Evolutionary conservation across 2,329 filamentous ascomycete species (phyloP), one percentile per base, ranked within the genome.

Genomic region (Cytospora chrysosperma): DNA sequence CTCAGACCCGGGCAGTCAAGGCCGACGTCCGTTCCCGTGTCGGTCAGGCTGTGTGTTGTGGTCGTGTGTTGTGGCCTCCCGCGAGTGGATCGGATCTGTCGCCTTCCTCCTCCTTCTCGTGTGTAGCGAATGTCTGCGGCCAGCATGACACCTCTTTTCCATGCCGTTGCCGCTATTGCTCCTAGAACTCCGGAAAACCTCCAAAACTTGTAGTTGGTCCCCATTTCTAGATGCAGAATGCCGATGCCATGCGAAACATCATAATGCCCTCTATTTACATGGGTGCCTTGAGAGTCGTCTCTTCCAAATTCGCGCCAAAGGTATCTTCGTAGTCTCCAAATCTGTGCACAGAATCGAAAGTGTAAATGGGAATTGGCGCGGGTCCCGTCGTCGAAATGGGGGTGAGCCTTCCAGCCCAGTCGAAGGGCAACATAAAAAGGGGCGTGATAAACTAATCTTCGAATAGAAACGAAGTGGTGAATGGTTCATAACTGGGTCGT

Each of bases 221-320:
- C 74, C 72, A 74, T 72, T 75, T 79, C 77, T 80, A 80, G 74
- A 78, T 78, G 75, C 76, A 74, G 77, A 77, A 78, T 79, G 75
- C 76, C 76, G 70, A 78, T 80, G 76, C 78, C 74, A 77, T 78
- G 73, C 77, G 78, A 78, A 78, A 78, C 77, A 80, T 80, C 76
- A 78, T 78, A 74, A 78, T 77, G 74, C 75, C 73, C 74, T 71
- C 68, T 81, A 81, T 81, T 76, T 80, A 81, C 77, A 80, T 73
- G 75, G 69, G 66, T 67, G 67, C 74, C 72, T 72, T 69, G 66
- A 70, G 74, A 74, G 71, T 73, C 70, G 68, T 70, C 67, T 65
- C 67, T 69, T 67, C 63, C 66, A 70, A 58, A 51, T 56, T 54
- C 59, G 65, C 58, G 51, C 52, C 43, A 59, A 66, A 62, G 59